phyloP scores from a whole-genome alignment of 75 land plant genomes.

The Azolla pinnata region DNA sequence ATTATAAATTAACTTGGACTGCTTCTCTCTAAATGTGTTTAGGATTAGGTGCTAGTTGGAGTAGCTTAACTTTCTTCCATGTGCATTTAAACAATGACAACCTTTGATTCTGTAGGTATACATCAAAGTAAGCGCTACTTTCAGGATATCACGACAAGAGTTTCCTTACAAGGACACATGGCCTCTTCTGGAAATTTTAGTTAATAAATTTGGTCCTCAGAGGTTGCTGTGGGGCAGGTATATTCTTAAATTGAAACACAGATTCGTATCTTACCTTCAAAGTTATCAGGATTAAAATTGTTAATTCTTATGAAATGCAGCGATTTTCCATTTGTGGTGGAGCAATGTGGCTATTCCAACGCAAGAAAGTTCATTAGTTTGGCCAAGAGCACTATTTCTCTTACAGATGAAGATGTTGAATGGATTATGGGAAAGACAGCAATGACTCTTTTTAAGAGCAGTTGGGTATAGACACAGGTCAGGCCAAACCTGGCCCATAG shows the following conservation, averaged over 20 bases:
- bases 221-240: constrained; percentile 92
- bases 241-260: too few relatives aligned
- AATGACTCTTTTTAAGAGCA: constrained; percentile 33
- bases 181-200: constrained; percentile 32
- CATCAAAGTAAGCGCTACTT: constrained; percentile 78
- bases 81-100: neutral
- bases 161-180: constrained; percentile 67
- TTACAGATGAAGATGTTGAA: constrained; percentile 49
- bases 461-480: constrained; percentile 24
- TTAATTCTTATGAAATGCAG: constrained; percentile 24
- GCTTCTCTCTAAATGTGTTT: too few relatives aligned
- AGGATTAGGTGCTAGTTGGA: too few relatives aligned
- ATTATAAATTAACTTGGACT: too few relatives aligned
- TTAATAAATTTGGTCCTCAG: constrained; percentile 47
- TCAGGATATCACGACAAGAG: constrained; percentile 62
- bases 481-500: too few relatives aligned
- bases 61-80: neutral
- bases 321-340: constrained; percentile 77
- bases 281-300: neutral
- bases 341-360: constrained; percentile 68
- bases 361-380: constrained; percentile 35
- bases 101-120: constrained; percentile 43
- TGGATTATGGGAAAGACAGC: constrained; percentile 68
- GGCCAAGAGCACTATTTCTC: constrained; percentile 12
- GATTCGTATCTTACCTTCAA: neutral